Evolutionary conservation across 176 grass and related monocot genomes (phyloP), one percentile per base, ranked within the genome.

Genomic region (Rhynchospora breviuscula): DNA sequence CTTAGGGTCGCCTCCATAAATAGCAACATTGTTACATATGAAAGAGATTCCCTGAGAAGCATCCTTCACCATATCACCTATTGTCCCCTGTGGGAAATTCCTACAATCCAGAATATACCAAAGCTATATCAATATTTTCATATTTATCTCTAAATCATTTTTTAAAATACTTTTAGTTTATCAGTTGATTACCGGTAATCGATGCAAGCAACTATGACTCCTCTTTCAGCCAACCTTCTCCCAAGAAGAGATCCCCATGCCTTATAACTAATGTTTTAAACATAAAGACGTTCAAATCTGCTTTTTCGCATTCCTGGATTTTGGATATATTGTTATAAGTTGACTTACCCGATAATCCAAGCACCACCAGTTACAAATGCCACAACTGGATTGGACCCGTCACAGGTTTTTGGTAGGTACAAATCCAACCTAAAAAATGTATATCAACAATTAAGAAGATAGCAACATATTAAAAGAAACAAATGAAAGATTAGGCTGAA

Each of bases 41-140:
- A 91, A 99, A n/a, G 96, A 91, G 70, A 99, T 95, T 48, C 96
- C 96, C 69, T 93, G 82, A 72, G 96, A 99, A 90, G 96, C 91
- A 90, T 99, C 96, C 47, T 4, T 88, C 90, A 99, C 88, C 96
- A 99, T 99, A 85, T 95, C 96, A 0, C 93, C 85, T 87, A 99
- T 95, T 52, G 86, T 99, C 47, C 96, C 96, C 92, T 99, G 96
- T 13, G 96, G 96, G 18, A 99, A 99, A 87, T 99, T 99, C 90
- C 96, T 99, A 65, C 15, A 77, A 59, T 35, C 76, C 63, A 43
- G 33, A 80, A 69, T 57, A 47, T 51, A 35, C 74, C 57, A 84
- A 73, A 43, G 53, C 17, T 2, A 78, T 78, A 5, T 56, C 25
- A 78, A 57, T 15, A 33, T 46, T 57, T 78, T 57, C 21, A 56